phyloP scores from a whole-genome alignment of 768 basidiomycete genomes.

The Suillus alpinus region DNA sequence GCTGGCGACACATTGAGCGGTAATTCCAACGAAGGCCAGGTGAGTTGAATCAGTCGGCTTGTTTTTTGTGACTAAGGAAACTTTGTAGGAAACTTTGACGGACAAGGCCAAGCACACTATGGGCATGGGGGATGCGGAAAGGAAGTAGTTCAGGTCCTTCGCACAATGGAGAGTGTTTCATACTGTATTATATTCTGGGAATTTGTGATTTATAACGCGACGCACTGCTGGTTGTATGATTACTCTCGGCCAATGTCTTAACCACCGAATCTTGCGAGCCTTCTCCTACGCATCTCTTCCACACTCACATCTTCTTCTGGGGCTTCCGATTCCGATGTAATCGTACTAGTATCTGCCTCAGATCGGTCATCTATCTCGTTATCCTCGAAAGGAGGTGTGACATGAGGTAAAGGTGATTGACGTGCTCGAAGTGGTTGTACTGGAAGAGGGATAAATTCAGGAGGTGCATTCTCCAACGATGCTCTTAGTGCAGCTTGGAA shows the following conservation, averaged over 20 bases:
- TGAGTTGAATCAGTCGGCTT: conserved; percentile 12
- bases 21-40: conserved; percentile 47
- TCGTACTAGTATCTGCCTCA: conserved; percentile 33
- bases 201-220: background rate
- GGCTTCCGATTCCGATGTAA: conserved; percentile 20
- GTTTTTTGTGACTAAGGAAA: background rate
- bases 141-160: background rate
- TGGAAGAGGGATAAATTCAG: conserved; percentile 44
- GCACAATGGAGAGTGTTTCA: background rate
- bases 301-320: conserved; percentile 42
- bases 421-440: conserved; percentile 12
- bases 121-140: conserved; percentile 6
- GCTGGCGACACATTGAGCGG: conserved; percentile 45
- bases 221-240: background rate
- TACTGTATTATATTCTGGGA: background rate
- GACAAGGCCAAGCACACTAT: conserved; percentile 14
- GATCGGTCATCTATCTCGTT: conserved; percentile 35
- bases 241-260: conserved; percentile 18
- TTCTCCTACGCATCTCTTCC: conserved; percentile 65
- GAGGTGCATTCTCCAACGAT: conserved; percentile 66
- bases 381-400: conserved; percentile 9
- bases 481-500: conserved; percentile 86
- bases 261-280: conserved; percentile 63
- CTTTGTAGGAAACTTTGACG: conserved; percentile 10
- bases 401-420: conserved; percentile 13